phyloP scores from a whole-genome alignment of 1,284 basidiomycete species.

The Cryptococcus sp. region DNA sequence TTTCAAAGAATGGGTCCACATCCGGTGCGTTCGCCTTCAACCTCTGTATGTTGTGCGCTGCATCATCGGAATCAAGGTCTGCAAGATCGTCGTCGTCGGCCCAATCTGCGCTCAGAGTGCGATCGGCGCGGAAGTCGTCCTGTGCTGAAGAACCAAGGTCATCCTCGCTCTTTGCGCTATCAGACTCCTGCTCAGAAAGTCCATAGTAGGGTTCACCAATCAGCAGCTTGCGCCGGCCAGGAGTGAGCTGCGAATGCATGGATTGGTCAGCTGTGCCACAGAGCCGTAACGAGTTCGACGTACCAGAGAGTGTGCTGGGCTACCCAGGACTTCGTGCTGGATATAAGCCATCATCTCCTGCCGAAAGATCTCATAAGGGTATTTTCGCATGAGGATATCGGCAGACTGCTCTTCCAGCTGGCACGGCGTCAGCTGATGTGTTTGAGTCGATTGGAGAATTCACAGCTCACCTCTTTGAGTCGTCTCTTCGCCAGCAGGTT shows the following conservation, averaged over 20 bases:
- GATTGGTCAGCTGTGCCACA: slow-evolving; percentile 3
- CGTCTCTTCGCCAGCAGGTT: slow-evolving; percentile 10
- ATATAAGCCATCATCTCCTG: slow-evolving; percentile 27
- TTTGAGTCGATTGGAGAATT: neutral
- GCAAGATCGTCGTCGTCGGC: neutral
- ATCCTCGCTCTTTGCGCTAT: too few relatives aligned
- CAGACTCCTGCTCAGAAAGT: too few relatives aligned
- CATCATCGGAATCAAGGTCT: neutral
- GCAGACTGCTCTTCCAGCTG: neutral
- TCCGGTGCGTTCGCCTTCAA: neutral
- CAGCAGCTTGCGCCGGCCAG: slow-evolving; percentile 4
- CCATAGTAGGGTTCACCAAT: neutral
- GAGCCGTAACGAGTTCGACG: too few relatives aligned
- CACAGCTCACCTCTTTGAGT: slow-evolving; percentile 14
- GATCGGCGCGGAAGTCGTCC: neutral
- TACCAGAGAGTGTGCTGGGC: slow-evolving; percentile 8
- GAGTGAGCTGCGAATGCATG: slow-evolving; percentile 4
- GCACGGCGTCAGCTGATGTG: slow-evolving; percentile 4
- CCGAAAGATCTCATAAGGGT: slow-evolving; percentile 25
- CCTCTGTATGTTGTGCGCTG: neutral
- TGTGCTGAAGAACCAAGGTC: too few relatives aligned
- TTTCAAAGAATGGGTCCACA: neutral
- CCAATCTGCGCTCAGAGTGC: neutral
- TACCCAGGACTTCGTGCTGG: slow-evolving; percentile 17
- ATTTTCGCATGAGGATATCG: slow-evolving; percentile 12